Base-by-base conservation (phyloP, 129 eudicot species). In the Ambrosia artemisiifolia region DNA sequence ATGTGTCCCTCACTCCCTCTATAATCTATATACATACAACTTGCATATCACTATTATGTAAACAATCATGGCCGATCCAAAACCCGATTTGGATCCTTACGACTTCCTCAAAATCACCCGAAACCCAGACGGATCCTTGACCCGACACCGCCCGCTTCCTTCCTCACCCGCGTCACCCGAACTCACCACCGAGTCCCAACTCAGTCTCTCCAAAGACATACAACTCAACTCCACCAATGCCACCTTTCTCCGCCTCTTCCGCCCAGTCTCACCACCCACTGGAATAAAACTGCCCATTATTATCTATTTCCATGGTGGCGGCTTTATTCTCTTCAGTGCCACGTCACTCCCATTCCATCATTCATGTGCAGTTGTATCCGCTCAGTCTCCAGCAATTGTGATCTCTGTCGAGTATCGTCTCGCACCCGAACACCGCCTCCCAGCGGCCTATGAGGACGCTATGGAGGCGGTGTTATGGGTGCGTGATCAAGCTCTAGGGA, bases 351-450 rank as follows among this genome's bases (percentile, higher is more conserved):
- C 82, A 4, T 85, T 85, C 38, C 90, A 92, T 65, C 50, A 77
- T 10, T 79, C 96, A 11, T 92, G 98, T 78, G 43, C 57, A 28
- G 43, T 59, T 28, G 70, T 85, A 46, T 71, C 95, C 0, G 78
- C 85, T 20, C 77, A 74, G 0, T 16, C 70, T 68, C 87, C 90
- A 0, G 89, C 96, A 5, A 6, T 92, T 1, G 48, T 92, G 33
- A 70, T 87, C 42, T 87, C 98, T 20, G 92, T 92, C n/a, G 91
- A 92, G 64, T 92, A 89, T 66, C 91, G 96, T 12, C 83, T 92
- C 0, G 95, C 96, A 4, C 98, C 98, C 3, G 98, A 92, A 71
- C 70, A 87, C 65, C 96, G 91, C n/a, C 96, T 92, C 1, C 98
- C 98, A 3, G 96, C 95, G 0, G 96, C 96, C 0, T 92, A 92